Conservation (phyloP, 208 protist species). For the Leishmania lainsoni region DNA sequence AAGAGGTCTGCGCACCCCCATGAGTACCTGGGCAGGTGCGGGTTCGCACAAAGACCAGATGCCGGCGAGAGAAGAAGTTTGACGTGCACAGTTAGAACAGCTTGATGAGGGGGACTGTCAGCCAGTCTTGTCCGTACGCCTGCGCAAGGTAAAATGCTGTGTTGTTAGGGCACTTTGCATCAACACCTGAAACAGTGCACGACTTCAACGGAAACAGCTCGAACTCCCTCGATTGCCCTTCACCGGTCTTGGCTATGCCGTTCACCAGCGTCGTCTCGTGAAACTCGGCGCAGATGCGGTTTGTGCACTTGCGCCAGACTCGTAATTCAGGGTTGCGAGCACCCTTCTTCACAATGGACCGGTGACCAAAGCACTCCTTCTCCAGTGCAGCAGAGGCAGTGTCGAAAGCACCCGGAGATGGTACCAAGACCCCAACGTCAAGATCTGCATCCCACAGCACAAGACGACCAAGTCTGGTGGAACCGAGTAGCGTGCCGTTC, state of each 20-base stretch:
- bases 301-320: conserved; percentile 75
- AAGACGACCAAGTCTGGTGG: conserved; percentile 63
- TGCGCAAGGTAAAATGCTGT: conserved; percentile 60
- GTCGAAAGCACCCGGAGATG: conserved; percentile 38
- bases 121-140: conserved; percentile 75
- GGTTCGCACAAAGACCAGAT: background rate
- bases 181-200: conserved; percentile 62
- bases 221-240: conserved; percentile 42
- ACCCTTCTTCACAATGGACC: conserved; percentile 31
- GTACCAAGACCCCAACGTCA: conserved; percentile 67
- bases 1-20: background rate
- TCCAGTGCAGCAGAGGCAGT: conserved; percentile 32
- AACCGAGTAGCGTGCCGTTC: conserved; percentile 83
- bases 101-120: conserved; percentile 59
- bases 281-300: conserved; percentile 79
- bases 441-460: conserved; percentile 87
- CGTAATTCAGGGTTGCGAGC: conserved; percentile 32
- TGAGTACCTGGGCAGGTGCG: background rate
- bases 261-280: conserved; percentile 46
- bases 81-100: conserved; percentile 45
- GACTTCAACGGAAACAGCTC: conserved; percentile 62
- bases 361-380: conserved; percentile 54
- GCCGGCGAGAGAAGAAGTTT: background rate
- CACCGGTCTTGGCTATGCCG: conserved; percentile 39
- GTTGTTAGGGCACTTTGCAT: conserved; percentile 65